Evolutionary conservation across 257 asterid species (phyloP), one percentile per base, ranked within the genome.

Genomic region (Solanum dulcamara): DNA sequence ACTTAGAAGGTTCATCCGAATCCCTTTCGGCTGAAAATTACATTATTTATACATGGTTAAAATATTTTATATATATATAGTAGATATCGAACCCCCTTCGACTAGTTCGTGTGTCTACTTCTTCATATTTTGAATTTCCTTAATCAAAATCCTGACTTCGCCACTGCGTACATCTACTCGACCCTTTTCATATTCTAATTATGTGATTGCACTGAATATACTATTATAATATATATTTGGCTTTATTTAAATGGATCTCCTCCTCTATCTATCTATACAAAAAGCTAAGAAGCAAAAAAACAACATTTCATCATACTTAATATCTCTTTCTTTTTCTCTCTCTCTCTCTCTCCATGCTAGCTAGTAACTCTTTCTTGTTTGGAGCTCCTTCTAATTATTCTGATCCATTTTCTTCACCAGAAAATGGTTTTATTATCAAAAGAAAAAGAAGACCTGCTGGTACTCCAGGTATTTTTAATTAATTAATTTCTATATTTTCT

Each of bases 381-480:
- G 87, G 88, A 79, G 84, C 86, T 71, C 87, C 90, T 72, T 82
- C 85, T n/a, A 46, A 75, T 42, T 64, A 74, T 44, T 66, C 85
- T 60, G 88, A 86, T 37, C 82, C 57, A 50, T 85, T 90, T 60
- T 46, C 88, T 35, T 77, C 67, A 51, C 85, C 86, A 68, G 85
- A 42, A n/a, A 85, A 87, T 87, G 90, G 83, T 10, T 85, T 80
- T 11, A 70, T 81, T 35, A 42, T 80, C 83, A 90, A 90, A 72
- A 88, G 87, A 83, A 90, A 88, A 80, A 64, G 92, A 85, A 88
- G 85, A n/a, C 92, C 92, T 1, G 90, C 90, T 14, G 92, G 92
- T 70, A 90, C 92, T 40, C 92, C 92, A 86, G 92, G 92, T 89
- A 14, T 7, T 60, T 37, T 62, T 11, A 30, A 80, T 14, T 4